Conservation (phyloP, 192 early-diverging fungal species). For the Geosiphon pyriformis region DNA sequence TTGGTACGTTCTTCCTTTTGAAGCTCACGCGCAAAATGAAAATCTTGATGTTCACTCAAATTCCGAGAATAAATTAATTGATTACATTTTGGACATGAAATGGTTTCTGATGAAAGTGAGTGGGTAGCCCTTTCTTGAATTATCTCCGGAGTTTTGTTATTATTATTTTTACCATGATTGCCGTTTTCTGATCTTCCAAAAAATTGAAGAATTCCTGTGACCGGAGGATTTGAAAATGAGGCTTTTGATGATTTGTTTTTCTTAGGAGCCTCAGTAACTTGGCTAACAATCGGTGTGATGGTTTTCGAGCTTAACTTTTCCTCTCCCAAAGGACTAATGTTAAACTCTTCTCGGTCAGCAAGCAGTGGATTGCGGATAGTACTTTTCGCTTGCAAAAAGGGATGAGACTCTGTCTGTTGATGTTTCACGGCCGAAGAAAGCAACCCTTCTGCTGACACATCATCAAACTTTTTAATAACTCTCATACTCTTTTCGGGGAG, state of each 20-base stretch:
- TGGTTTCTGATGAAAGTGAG: constrained; percentile 8
- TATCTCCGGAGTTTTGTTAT: neutral
- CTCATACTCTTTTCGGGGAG: too few species aligned
- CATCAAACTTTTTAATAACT: neutral
- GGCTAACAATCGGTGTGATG: neutral
- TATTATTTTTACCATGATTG: constrained; percentile 16
- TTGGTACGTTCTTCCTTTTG: constrained; percentile 25
- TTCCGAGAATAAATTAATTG: constrained; percentile 19
- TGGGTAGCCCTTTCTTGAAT: neutral
- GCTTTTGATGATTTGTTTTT: constrained; percentile 14
- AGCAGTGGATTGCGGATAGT: neutral
- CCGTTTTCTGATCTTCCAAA: constrained; percentile 3
- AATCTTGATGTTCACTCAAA: constrained; percentile 48
- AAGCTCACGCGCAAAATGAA: constrained; percentile 47
- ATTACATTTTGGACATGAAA: constrained; percentile 27
- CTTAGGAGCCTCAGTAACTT: neutral
- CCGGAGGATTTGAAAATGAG: too few species aligned
- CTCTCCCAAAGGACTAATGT: neutral
- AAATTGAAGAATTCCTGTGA: constrained; percentile 9
- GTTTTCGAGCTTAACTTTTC: neutral
- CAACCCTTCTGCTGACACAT: neutral
- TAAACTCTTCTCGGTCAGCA: neutral
- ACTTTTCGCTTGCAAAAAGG: neutral
- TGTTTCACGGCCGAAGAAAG: neutral
- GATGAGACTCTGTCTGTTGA: neutral